Evolutionary conservation across 768 basidiomycete species (phyloP), one percentile per base, ranked within the genome.

Genomic region (Lyophyllum atratum): DNA sequence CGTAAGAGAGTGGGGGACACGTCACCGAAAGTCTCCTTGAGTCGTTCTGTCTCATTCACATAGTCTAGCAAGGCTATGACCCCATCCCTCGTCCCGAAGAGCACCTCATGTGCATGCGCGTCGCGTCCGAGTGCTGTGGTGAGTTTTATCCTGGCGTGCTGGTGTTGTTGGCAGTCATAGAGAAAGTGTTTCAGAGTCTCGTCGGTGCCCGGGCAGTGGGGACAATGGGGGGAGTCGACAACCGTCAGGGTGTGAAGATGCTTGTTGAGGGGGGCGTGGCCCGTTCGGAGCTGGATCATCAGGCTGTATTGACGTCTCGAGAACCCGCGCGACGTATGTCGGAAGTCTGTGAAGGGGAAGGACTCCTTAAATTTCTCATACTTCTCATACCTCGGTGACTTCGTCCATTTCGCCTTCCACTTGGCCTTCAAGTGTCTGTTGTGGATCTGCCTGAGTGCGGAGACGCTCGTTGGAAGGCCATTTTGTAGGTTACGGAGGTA

Each of bases 371-470:
- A 54, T 6, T 6, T 9, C 14, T 49, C 45, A 49, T 28, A 45
- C 33, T 33, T 47, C 1, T 45, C 11, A 4, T 34, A 33, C 12
- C 56, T 19, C 19, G 56, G 50, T 7, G 46, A 59, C 26, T 31
- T 53, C 25, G 4, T 33, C 52, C 39, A 59, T 31, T 5, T 24
- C 21, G 52, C 37, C 47, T 28, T 19, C 42, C 45, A 34, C 8
- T 15, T 0, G 0, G 5, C 5, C 26, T 52, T 55, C 6, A 59
- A 43, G 2, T 29, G 37, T 3, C 11, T 17, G 0, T 21, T 46
- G 46, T 51, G 44, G 1, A 10, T 17, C 28, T 52, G 49, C 17
- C 55, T 59, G 3, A 47, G 4, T 14, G 59, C 54, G 3, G 54
- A 46, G 14, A 21, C n/a, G 22, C 59, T 55, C 1, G 21, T 12